Evolutionary conservation across 225 moss, liverwort and hornwort species (phyloP).

Genomic region (Climacium dendroides): DNA sequence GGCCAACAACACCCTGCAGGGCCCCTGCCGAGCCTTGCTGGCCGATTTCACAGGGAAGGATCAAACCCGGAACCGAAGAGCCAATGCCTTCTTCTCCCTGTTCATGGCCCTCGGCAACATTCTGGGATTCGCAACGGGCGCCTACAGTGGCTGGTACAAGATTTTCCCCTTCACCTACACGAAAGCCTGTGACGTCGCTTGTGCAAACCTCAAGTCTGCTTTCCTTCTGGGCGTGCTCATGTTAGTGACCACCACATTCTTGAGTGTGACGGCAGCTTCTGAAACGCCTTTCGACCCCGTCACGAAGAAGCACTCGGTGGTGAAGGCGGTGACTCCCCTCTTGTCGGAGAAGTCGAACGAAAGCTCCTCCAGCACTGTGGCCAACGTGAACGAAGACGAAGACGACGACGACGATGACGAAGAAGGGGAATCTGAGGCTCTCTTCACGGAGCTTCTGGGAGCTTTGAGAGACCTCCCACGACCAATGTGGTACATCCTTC

Average conservation of each 20-base stretch:
- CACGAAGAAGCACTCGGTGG: not conserved
- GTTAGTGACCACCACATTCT: constrained; percentile 37
- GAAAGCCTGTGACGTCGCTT: constrained; percentile 44
- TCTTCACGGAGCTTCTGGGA: constrained; percentile 62
- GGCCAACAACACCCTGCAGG: constrained; percentile 86
- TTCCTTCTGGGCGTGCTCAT: constrained; percentile 62
- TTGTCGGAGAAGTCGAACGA: not conserved
- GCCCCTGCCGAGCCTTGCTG: constrained; percentile 75
- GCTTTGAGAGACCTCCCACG: constrained; percentile 62
- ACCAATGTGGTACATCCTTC: constrained; percentile 78
- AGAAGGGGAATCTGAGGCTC: constrained; percentile 48
- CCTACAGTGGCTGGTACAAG: constrained; percentile 59
- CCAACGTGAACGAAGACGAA: constrained; percentile 10
- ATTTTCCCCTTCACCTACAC: constrained; percentile 41
- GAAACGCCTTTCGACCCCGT: constrained; percentile 55
- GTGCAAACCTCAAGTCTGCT: constrained; percentile 84
- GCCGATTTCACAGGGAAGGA: constrained; percentile 90
- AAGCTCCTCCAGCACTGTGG: constrained; percentile 6
- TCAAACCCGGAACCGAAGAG: constrained; percentile 48
- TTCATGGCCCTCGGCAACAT: constrained; percentile 92
- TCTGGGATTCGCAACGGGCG: constrained; percentile 79
- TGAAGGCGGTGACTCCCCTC: constrained; percentile 38
- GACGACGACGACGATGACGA: constrained; percentile 61
- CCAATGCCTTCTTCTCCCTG: constrained; percentile 77
- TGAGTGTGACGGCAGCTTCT: constrained; percentile 67